phyloP scores from a whole-genome alignment of 2,329 filamentous ascomycete genomes.

The Xylogone sp. region DNA sequence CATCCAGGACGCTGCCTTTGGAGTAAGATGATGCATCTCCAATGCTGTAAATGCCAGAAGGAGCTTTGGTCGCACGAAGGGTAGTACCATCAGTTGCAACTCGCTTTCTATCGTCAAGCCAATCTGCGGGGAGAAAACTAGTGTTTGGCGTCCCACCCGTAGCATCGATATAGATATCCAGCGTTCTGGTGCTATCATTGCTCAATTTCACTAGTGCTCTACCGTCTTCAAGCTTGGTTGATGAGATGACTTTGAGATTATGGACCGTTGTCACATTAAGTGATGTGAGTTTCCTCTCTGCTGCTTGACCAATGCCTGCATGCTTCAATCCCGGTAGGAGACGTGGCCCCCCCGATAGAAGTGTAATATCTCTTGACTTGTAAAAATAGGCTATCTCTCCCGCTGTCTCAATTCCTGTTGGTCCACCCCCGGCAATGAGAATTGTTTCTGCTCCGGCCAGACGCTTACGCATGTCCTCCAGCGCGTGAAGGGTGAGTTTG shows the following conservation, averaged over 20 bases:
- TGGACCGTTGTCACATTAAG: conserved; percentile 47
- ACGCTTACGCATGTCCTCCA: conserved; percentile 29
- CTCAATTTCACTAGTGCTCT: conserved; percentile 35
- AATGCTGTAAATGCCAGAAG: conserved; percentile 35
- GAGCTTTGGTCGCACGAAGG: conserved; percentile 32
- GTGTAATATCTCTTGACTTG: too few relatives aligned
- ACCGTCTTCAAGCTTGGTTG: conserved; percentile 21
- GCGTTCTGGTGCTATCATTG: conserved; percentile 37
- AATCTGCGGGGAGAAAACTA: conserved; percentile 38
- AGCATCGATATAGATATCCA: conserved; percentile 44
- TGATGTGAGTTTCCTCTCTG: conserved; percentile 40
- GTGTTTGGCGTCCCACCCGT: conserved; percentile 38
- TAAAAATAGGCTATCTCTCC: conserved; percentile 21
- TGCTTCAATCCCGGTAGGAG: conserved; percentile 4
- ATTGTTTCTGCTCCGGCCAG: conserved; percentile 17
- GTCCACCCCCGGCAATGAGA: conserved; percentile 25
- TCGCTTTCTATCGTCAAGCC: conserved; percentile 42
- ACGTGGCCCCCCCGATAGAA: neutral
- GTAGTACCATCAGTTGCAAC: conserved; percentile 42
- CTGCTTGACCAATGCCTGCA: conserved; percentile 13
- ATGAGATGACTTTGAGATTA: conserved; percentile 32
- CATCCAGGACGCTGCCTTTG: conserved; percentile 36
- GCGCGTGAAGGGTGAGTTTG: conserved; percentile 12
- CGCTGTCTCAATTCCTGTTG: conserved; percentile 27
- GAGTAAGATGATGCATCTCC: conserved; percentile 43